phyloP scores from a whole-genome alignment of 257 asterid species.

The Asclepias syriaca region DNA sequence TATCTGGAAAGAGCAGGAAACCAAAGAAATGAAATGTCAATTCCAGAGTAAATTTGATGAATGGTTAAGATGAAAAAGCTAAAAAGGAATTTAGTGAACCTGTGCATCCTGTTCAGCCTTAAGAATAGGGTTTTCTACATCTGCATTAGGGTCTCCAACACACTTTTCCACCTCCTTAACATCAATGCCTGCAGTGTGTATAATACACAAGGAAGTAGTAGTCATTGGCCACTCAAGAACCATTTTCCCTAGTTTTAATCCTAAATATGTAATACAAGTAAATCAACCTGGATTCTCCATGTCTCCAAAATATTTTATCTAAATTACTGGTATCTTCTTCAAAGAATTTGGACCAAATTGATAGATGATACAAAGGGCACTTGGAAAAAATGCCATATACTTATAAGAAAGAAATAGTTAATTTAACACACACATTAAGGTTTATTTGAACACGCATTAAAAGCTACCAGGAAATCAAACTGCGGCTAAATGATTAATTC shows the following conservation, averaged over 20 bases:
- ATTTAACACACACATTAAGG: neutral
- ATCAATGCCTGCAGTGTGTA: constrained; percentile 49
- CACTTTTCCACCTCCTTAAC: constrained; percentile 66
- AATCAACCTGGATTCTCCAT: neutral
- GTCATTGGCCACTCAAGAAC: neutral
- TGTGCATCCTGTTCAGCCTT: constrained; percentile 55
- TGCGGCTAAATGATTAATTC: neutral
- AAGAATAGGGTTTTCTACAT: constrained; percentile 66
- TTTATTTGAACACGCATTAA: neutral
- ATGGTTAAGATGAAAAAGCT: neutral
- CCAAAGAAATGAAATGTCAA: neutral
- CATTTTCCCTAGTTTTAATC: neutral
- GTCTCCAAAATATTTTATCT: neutral
- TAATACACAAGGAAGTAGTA: neutral
- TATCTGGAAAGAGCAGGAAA: constrained; percentile 28
- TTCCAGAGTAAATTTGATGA: neutral
- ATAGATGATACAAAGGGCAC: neutral
- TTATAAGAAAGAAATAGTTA: neutral
- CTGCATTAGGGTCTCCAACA: constrained; percentile 75
- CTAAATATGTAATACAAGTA: neutral
- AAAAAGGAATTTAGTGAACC: constrained; percentile 20
- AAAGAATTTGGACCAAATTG: neutral
- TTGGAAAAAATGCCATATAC: neutral
- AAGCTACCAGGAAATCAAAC: neutral
- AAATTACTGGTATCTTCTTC: neutral